Evolutionary conservation across 2,329 filamentous ascomycete genomes (phyloP).

Genomic region (Trichoderma arundinaceum): DNA sequence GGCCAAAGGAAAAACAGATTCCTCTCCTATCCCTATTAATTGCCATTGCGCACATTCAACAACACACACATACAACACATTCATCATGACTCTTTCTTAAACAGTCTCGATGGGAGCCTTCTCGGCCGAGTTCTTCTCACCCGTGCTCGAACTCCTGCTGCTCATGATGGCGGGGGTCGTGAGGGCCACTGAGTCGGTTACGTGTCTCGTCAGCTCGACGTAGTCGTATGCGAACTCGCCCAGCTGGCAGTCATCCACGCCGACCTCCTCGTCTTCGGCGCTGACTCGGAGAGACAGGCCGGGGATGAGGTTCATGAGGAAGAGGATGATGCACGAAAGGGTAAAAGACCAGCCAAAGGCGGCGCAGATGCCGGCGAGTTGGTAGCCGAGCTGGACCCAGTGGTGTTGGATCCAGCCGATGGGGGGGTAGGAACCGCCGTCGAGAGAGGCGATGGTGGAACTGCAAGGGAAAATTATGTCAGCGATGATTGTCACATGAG

Average conservation of each 20-base stretch:
- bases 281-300: constrained; percentile 71
- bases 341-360: constrained; percentile 70
- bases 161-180: constrained; percentile 33
- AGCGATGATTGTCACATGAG: constrained; percentile 20
- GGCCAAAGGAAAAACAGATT: background rate
- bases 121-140: constrained; percentile 40
- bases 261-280: constrained; percentile 71
- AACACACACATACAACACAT: background rate
- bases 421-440: constrained; percentile 63
- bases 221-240: constrained; percentile 87
- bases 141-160: constrained; percentile 39
- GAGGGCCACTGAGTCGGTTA: constrained; percentile 50
- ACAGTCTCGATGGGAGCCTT: constrained; percentile 15
- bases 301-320: constrained; percentile 72
- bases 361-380: constrained; percentile 70
- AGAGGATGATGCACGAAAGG: constrained; percentile 71
- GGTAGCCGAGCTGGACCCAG: constrained; percentile 73
- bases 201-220: constrained; percentile 72
- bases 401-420: constrained; percentile 76
- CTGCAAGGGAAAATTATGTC: constrained; percentile 42
- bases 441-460: constrained; percentile 74
- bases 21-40: background rate
- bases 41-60: background rate
- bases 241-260: constrained; percentile 75
- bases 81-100: background rate